Evolutionary conservation across 768 basidiomycete species (phyloP).

Genomic region (Paxillus involutus): DNA sequence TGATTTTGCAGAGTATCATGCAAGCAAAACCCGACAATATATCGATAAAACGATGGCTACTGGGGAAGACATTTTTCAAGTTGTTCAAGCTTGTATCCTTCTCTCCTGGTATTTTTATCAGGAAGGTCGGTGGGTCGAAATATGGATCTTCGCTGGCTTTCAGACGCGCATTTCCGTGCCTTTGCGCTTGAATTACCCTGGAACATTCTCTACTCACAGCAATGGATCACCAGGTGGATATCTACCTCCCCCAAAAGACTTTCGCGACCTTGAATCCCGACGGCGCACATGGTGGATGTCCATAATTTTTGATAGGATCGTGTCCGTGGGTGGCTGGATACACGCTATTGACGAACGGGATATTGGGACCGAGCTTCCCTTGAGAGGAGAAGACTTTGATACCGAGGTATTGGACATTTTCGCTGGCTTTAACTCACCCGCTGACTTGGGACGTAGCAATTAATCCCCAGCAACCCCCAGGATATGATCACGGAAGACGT

Average conservation of each 20-base stretch:
- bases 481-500: slow-evolving; percentile 61
- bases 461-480: slow-evolving; percentile 74
- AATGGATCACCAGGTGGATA: slow-evolving; percentile 75
- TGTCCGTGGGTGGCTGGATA: slow-evolving; percentile 81
- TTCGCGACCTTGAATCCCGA: slow-evolving; percentile 73
- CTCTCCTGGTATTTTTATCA: slow-evolving; percentile 92
- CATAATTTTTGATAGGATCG: slow-evolving; percentile 81
- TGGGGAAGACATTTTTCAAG: slow-evolving; percentile 82
- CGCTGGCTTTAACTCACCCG: slow-evolving; percentile 1
- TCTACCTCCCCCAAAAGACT: slow-evolving; percentile 74
- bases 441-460: slow-evolving; percentile 41
- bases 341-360: slow-evolving; percentile 84
- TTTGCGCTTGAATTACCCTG: slow-evolving; percentile 81
- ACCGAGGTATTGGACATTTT: slow-evolving; percentile 49
- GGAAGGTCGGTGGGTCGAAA: slow-evolving; percentile 87
- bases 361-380: slow-evolving; percentile 79
- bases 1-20: slow-evolving; percentile 85
- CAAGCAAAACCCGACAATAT: slow-evolving; percentile 81
- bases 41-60: slow-evolving; percentile 91
- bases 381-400: slow-evolving; percentile 76
- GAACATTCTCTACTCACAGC: slow-evolving; percentile 72
- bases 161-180: slow-evolving; percentile 82
- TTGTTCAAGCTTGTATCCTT: slow-evolving; percentile 84
- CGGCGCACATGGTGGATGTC: slow-evolving; percentile 93
- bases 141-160: slow-evolving; percentile 88